Base-by-base conservation (phyloP, 371 early-diverging fungal species). In the Basidiobolus heterosporus region DNA sequence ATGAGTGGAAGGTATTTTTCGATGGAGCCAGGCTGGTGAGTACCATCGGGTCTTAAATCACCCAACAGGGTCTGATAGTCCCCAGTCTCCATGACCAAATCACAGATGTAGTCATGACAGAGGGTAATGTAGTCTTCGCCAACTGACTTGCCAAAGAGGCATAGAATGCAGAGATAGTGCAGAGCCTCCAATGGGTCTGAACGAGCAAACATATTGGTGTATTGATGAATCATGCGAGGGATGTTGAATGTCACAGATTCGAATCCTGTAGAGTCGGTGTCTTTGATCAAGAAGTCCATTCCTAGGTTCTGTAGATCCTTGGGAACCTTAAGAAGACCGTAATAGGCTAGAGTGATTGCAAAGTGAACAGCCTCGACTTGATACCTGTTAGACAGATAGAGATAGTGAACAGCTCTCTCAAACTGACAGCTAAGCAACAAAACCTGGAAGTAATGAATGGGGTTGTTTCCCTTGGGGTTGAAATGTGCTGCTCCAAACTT, bases 281-380 rank as follows among this genome's bases (percentile, higher is more conserved):
- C 51, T 18, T 24, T 36, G 14, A 44, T 50, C 37, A 48, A 49
- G 1, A 56, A 59, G 42, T 58, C 55, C n/a, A 55, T 46, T 36
- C 55, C 56, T 9, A 55, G 55, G 40, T 58, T 30, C 30, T 30
- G 30, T 9, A 30, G 30, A 9, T 30, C 30, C 9, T 9, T 30
- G 30, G 30, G 30, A 9, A 30, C 30, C 30, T 30, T 30, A 30
- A 92, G 62, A 35, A 82, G 48, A 3, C 91, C 84, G 51, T 79
- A 70, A 58, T 83, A 78, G 0, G 78, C 82, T 54, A 90, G 57
- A 1, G 79, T 77, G 40, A 89, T 78, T 20, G 85, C 90, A 62
- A 91, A 80, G 48, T 94, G 95, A 8, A 93, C 79, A 3, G 88
- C 91, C 53, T 96, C 92, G 14, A 82, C 53, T 20, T 69, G 64